Evolutionary conservation across 345 rosid genomes (phyloP).

Genomic region (Citrus sp.): DNA sequence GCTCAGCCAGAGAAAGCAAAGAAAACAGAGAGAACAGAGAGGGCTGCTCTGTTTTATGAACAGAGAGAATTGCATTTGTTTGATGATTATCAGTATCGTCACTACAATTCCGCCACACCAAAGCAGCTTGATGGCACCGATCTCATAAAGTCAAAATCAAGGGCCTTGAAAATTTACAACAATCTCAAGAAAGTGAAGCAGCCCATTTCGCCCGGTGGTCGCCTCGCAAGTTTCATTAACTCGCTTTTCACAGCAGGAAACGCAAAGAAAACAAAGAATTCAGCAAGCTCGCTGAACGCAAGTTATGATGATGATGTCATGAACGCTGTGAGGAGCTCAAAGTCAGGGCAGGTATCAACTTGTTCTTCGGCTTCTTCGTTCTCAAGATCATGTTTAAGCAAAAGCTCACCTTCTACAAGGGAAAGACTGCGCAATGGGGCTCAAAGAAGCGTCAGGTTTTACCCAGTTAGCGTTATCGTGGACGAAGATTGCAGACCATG

Average conservation of each 20-base stretch:
- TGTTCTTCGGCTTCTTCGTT: slow-evolving; percentile 86
- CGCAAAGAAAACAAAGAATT: slow-evolving; percentile 44
- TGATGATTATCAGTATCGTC: slow-evolving; percentile 18
- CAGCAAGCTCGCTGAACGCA: slow-evolving; percentile 19
- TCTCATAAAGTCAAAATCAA: slow-evolving; percentile 44
- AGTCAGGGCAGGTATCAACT: slow-evolving; percentile 45
- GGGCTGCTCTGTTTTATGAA: slow-evolving; percentile 41
- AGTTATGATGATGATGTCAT: slow-evolving; percentile 22
- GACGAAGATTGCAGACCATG: slow-evolving; percentile 56
- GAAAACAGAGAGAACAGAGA: slow-evolving; percentile 32
- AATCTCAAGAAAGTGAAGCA: slow-evolving; percentile 67
- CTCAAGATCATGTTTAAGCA: slow-evolving; percentile 79
- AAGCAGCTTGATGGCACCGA: slow-evolving; percentile 30
- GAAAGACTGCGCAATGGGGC: slow-evolving; percentile 55
- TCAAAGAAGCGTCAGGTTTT: slow-evolving; percentile 63
- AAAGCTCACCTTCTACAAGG: slow-evolving; percentile 43
- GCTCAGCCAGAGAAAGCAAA: slow-evolving; percentile 18
- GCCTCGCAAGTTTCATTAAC: slow-evolving; percentile 67
- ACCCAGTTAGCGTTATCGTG: slow-evolving; percentile 63
- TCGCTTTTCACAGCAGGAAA: slow-evolving; percentile 53
- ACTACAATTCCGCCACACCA: slow-evolving; percentile 30
- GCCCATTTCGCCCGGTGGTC: slow-evolving; percentile 81
- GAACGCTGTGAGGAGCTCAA: slow-evolving; percentile 22
- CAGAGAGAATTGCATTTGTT: slow-evolving; percentile 34
- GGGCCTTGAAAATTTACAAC: slow-evolving; percentile 56